Conservation (phyloP, 108 stramenopile genomes). For the Nitzschia sp. region DNA sequence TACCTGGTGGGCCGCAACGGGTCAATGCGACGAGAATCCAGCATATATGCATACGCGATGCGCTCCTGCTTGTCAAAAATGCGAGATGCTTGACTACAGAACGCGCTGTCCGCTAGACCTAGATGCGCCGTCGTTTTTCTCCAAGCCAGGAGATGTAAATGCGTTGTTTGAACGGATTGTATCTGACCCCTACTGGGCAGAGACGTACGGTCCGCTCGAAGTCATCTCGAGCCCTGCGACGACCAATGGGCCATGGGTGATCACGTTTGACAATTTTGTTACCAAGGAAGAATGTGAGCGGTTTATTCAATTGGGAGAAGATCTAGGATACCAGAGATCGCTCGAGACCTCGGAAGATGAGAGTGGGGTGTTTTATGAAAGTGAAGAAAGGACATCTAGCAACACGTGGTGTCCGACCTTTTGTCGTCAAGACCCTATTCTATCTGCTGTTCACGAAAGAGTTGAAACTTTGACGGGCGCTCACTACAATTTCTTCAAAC, state of each 20-base stretch:
- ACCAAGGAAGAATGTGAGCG: conserved; percentile 62
- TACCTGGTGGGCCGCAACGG: conserved; percentile 62
- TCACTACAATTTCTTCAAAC: conserved; percentile 49
- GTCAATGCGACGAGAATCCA: conserved; percentile 71
- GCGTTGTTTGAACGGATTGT: conserved; percentile 59
- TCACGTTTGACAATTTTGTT: conserved; percentile 78
- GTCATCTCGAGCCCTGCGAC: conserved; percentile 45
- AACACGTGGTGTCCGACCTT: conserved; percentile 74
- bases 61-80: conserved; percentile 68
- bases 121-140: conserved; percentile 4
- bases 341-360: not conserved
- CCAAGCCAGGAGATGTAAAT: conserved; percentile 60
- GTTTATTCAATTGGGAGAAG: conserved; percentile 55
- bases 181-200: conserved; percentile 28
- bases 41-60: conserved; percentile 52
- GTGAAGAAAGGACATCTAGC: conserved; percentile 27
- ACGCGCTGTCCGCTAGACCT: not conserved
- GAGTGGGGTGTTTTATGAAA: no score
- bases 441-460: conserved; percentile 41
- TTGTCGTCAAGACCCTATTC: conserved; percentile 47
- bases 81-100: conserved; percentile 3
- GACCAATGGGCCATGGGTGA: conserved; percentile 63
- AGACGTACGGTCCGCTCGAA: conserved; percentile 36
- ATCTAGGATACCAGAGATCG: conserved; percentile 31
- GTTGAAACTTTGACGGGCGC: conserved; percentile 57